Base-by-base conservation (phyloP, 495 filamentous ascomycete genomes). In the Friedmanniomyces endolithicus region DNA sequence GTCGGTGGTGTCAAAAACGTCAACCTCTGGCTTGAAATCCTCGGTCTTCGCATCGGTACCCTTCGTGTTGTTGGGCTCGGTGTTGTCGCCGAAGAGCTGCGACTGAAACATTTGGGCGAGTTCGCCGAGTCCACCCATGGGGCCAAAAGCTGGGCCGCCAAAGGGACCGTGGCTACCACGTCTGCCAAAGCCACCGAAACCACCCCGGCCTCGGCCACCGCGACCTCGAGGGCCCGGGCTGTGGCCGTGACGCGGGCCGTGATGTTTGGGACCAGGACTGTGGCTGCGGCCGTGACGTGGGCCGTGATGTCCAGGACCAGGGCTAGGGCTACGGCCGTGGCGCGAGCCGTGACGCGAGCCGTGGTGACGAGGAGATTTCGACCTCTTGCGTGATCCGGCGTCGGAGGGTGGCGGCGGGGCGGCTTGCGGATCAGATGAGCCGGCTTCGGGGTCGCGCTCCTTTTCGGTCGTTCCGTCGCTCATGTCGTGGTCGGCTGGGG, bases 1-100 rank as follows among this genome's bases (percentile, higher is more conserved):
- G 44, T 70, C 69, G 29, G 75, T 68, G 11, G 83, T 84, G 64
- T 82, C 77, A 72, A 90, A 90, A 53, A 89, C 70, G 57, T 90
- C 85, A 48, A 81, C 74, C 2, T 78, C 74, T 4, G 87, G 87
- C 6, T 62, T 64, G 65, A 88, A 88, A 55, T 78, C 75, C 1
- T 70, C 64, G 48, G 57, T 64, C 23, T 23, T 43, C n/a, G 53
- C 52, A 19, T 34, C 52, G 19, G 52, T 55, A 11, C 55, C 59
- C 41, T 29, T 50, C 6, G 37, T 41, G 14, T 41, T 57, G 52
- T 45, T 52, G 37, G 50, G 46, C 24, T 45, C 40, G 16, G 55
- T 60, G 43, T 49, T 52, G 29, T 55, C 53, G 53, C 41, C 63
- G 55, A 64, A 59, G 29, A 65, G 35, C 23, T 65, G 57, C 2